Base-by-base conservation (phyloP, 257 asterid species). In the Handroanthus guayacan region DNA sequence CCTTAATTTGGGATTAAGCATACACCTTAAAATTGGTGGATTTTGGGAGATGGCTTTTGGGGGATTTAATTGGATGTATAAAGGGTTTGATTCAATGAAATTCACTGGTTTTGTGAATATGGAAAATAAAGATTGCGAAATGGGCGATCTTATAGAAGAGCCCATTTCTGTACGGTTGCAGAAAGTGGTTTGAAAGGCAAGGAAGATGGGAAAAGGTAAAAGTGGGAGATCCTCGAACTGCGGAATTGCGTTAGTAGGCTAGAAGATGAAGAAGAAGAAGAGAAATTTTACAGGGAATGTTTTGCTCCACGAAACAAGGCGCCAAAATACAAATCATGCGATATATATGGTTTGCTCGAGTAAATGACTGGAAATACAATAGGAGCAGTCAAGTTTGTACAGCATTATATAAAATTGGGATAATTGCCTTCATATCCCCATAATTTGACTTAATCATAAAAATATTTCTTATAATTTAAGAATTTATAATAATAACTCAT, bases 151-250 rank as follows among this genome's bases (percentile, higher is more conserved):
- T 61, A 47, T 54, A 16, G 69, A 64, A 75, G 78, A 75, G 43
- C 58, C 74, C 91, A 87, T 84, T 43, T 80, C 50, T 77, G 67
- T 31, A 20, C 5, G 62, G 55, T 12, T 58, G 48, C 52, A 31
- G 14, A 6, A 41, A 45, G 57, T 51, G 52, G 48, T 79, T 66
- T 56, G 67, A 34, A 12, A 9, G 56, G 70, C 58, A 80, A 43
- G 34, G 67, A 58, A 73, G 36, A 14, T 43, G 56, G 36, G 54
- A 58, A 41, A 58, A 31, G 34, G 39, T 11, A 39, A 18, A 66
- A 39, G 45, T 11, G 61, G 54, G 43, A 76, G 84, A 81, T 83
- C 84, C 94, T 86, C 25, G 74, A 72, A 80, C 50, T 72, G 82
- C 89, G 89, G 87, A 62, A 75, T 73, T 48, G 3, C 67, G 48